Conservation (phyloP, 805 yeast species). For the Candida germanica region DNA sequence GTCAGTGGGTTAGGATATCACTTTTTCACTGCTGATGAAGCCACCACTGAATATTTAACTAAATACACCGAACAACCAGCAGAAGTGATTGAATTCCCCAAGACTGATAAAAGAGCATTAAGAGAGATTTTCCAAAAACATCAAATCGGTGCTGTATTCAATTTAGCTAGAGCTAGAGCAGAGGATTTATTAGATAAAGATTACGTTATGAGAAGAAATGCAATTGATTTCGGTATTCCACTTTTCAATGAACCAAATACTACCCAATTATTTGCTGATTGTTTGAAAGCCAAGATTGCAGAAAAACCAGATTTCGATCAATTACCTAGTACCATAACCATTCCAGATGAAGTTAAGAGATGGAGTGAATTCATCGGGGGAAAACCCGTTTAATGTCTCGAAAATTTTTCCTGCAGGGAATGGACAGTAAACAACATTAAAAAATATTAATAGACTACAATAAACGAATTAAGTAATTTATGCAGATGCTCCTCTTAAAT, state of each 20-base stretch:
- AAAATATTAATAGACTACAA: no score
- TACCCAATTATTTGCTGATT: constrained; percentile 78
- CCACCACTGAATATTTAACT: constrained; percentile 67
- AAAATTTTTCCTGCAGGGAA: no score
- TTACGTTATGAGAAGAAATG: constrained; percentile 98
- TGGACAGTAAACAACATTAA: no score
- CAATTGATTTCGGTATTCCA: constrained; percentile 96
- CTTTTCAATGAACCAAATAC: constrained; percentile 97
- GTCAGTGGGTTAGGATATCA: constrained; percentile 76
- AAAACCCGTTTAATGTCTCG: constrained; percentile 66
- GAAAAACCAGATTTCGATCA: constrained; percentile 51
- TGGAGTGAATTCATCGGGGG: constrained; percentile 98
- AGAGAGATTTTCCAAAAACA: constrained; percentile 90
- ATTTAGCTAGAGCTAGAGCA: constrained; percentile 88
- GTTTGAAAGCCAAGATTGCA: constrained; percentile 68
- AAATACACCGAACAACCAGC: constrained; percentile 43
- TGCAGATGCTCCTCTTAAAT: no score
- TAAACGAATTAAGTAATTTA: no score
- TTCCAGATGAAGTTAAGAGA: constrained; percentile 85
- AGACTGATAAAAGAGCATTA: constrained; percentile 85
- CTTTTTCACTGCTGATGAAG: constrained; percentile 71
- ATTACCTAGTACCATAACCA: constrained; percentile 38
- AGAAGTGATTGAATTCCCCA: constrained; percentile 83
- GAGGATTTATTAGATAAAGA: constrained; percentile 81
- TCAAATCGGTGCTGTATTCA: constrained; percentile 84